Conservation (phyloP, 2,329 filamentous ascomycete species). For the Talaromyces sp. region DNA sequence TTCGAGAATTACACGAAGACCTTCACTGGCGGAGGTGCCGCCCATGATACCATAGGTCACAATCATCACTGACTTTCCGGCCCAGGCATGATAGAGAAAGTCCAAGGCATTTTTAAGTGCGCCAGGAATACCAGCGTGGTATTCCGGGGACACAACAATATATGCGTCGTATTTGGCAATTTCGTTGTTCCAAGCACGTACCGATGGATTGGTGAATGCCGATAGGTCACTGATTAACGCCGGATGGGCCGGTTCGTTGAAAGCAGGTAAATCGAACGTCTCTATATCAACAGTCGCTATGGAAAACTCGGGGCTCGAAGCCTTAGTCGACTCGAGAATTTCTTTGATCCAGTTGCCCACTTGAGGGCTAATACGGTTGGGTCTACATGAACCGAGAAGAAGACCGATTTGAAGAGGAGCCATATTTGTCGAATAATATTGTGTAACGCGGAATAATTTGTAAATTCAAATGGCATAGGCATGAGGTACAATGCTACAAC, state of each 20-base stretch:
- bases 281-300: background rate
- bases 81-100: constrained; percentile 9
- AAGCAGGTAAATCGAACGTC: background rate
- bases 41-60: constrained; percentile 11
- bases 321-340: background rate
- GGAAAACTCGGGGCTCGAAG: constrained; percentile 1
- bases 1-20: constrained; percentile 27
- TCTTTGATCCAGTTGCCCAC: constrained; percentile 5
- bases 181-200: background rate
- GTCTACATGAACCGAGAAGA: constrained; percentile 1
- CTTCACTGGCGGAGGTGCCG: constrained; percentile 22
- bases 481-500: background rate
- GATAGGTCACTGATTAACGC: constrained; percentile 4
- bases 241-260: background rate
- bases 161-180: constrained; percentile 11
- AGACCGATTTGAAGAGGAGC: constrained; percentile 8
- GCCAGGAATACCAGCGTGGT: background rate
- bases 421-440: background rate
- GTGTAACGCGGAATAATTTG: background rate
- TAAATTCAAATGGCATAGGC: background rate
- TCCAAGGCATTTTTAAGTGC: constrained; percentile 5
- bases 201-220: background rate
- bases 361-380: constrained; percentile 1
- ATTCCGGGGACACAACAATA: constrained; percentile 7
- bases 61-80: constrained; percentile 8